Percentiles rank a stretch among this genome's conserved stretches.
These are phyloP conservation scores for Fusarium tanahbumbuense DNA, from an alignment of 2,329 filamentous ascomycete genomes.

Conservation along the genomic window DNA sequence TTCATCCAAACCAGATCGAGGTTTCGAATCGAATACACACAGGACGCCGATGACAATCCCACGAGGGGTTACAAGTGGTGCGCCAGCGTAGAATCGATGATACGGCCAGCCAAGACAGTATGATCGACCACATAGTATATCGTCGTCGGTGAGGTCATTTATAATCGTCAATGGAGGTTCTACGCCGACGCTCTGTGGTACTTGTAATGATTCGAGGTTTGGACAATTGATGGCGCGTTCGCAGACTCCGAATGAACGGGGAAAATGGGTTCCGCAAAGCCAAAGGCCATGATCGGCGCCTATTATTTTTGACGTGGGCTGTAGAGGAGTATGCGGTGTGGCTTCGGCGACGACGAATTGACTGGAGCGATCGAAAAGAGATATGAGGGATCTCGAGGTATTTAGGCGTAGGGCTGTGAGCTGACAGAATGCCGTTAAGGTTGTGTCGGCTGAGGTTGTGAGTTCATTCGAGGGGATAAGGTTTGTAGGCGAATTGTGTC, in stretches of 20 bases:
- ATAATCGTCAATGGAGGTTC: background rate
- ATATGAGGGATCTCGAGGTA: background rate
- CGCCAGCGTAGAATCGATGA: background rate
- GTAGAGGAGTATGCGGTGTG: background rate
- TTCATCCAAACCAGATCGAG: background rate
- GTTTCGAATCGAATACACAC: background rate
- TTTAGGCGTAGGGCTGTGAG: background rate
- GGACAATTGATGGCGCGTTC: background rate
- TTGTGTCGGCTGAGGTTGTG: background rate
- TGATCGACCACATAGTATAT: background rate
- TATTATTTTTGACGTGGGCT: background rate
- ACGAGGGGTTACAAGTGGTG: background rate
- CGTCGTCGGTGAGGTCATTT: background rate
- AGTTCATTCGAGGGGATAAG: background rate
- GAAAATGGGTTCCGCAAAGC: background rate
- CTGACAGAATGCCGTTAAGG: background rate
- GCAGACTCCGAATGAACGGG: conserved; percentile 7
- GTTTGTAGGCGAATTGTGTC: background rate
- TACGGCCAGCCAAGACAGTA: conserved; percentile 3
- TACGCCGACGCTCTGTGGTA: rapidly evolving
- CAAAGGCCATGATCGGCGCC: background rate
- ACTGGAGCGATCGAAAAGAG: background rate
- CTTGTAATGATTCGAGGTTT: rapidly evolving
- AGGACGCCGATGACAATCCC: background rate
- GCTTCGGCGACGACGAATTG: conserved; percentile 8